phyloP scores from a whole-genome alignment of 768 basidiomycete genomes.

The Dacryopinax spathularia region DNA sequence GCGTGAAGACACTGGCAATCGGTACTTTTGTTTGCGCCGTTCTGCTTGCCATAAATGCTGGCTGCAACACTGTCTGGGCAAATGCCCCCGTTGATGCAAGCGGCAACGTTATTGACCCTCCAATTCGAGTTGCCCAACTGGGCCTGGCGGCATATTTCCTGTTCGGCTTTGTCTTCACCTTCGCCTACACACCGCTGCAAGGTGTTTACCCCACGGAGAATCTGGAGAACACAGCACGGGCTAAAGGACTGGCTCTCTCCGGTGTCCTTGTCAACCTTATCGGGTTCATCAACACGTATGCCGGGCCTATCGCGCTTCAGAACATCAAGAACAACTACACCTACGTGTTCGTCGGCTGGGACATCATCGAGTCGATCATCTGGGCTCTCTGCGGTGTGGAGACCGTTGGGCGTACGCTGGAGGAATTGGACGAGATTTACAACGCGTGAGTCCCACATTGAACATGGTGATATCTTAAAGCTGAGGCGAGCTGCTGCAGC shows the following conservation, averaged over 20 bases:
- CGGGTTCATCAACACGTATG: conserved; percentile 37
- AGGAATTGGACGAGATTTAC: conserved; percentile 26
- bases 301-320: conserved; percentile 28
- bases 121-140: conserved; percentile 19
- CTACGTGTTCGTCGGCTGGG: conserved; percentile 21
- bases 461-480: background rate
- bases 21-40: conserved; percentile 22
- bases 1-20: conserved; percentile 21
- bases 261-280: conserved; percentile 21
- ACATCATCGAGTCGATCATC: conserved; percentile 15
- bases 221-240: conserved; percentile 42
- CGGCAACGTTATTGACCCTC: conserved; percentile 11
- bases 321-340: conserved; percentile 18
- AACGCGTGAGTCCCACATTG: conserved; percentile 6
- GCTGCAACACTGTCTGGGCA: conserved; percentile 15
- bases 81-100: conserved; percentile 5
- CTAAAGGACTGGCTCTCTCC: conserved; percentile 47
- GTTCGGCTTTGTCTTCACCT: conserved; percentile 32
- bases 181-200: conserved; percentile 47
- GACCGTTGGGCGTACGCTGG: conserved; percentile 21
- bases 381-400: conserved; percentile 20
- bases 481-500: background rate
- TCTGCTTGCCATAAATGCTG: conserved; percentile 17
- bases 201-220: conserved; percentile 45
- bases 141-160: conserved; percentile 29